Evolutionary conservation across 2,329 filamentous ascomycete genomes (phyloP).

Genomic region (Cladosporium colombiae): DNA sequence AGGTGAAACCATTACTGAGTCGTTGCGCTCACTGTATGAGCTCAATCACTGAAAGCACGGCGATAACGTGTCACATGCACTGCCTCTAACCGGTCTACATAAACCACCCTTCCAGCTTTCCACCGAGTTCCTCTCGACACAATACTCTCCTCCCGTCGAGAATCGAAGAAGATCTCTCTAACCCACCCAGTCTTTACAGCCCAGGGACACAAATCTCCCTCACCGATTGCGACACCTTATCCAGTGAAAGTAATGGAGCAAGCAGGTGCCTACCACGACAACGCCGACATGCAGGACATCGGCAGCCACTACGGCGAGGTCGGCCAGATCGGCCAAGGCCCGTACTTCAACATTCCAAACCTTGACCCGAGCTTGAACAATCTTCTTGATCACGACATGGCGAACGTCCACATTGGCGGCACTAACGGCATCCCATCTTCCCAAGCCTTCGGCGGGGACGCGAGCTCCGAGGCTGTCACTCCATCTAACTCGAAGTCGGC

Average conservation of each 20-base stretch:
- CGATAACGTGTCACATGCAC: background rate
- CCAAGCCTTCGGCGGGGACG: background rate
- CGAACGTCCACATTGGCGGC: background rate
- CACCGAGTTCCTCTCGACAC: background rate
- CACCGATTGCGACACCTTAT: background rate
- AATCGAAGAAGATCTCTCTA: background rate
- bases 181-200: background rate
- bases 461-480: slow-evolving; percentile 2
- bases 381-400: background rate
- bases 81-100: background rate
- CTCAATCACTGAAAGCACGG: background rate
- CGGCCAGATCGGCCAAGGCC: background rate
- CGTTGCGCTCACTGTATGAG: background rate
- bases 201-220: background rate
- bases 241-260: background rate
- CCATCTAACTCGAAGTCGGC: background rate
- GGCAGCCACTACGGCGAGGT: background rate
- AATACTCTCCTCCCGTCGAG: background rate
- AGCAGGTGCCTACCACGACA: background rate
- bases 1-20: background rate
- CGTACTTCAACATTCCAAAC: background rate
- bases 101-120: background rate
- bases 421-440: background rate
- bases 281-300: background rate
- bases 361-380: background rate